Evolutionary conservation across 176 grass and related monocot species (phyloP).

Genomic region (Bromus sterilis): DNA sequence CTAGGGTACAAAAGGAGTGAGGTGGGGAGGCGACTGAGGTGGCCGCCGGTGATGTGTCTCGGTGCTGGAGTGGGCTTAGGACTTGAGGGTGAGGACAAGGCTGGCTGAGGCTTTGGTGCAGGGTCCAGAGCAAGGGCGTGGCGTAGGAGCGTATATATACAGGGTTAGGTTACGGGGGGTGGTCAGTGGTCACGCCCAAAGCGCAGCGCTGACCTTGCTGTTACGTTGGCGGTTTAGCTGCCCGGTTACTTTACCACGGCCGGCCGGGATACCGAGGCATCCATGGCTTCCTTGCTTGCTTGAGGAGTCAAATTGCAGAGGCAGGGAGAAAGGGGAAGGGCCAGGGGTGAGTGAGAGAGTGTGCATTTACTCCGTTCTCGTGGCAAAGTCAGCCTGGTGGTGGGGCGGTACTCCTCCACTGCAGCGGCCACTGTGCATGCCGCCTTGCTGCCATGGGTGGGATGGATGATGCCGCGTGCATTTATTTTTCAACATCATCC

Average conservation of each 20-base stretch:
- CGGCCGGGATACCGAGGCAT: constrained; percentile 3
- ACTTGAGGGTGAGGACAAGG: neutral
- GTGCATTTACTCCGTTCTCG: constrained; percentile 28
- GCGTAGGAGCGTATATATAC: constrained; percentile 37
- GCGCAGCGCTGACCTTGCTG: constrained; percentile 37
- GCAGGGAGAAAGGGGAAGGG: neutral
- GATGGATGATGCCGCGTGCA: constrained; percentile 38
- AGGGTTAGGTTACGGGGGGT: neutral
- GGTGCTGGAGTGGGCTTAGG: neutral
- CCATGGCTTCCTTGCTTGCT: neutral
- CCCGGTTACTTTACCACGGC: neutral
- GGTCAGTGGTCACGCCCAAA: neutral
- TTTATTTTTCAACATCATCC: no score
- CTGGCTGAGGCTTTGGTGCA: neutral
- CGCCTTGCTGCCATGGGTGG: no score
- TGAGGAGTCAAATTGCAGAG: constrained; percentile 7
- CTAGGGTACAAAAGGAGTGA: neutral
- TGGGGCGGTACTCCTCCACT: constrained; percentile 24
- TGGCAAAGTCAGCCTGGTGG: constrained; percentile 48
- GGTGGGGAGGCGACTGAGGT: neutral
- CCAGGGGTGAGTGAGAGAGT: neutral
- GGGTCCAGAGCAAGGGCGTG: constrained; percentile 21
- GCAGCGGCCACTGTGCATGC: neutral
- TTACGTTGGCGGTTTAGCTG: neutral
- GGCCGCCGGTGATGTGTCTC: no score